Evolutionary conservation across 805 yeast genomes (phyloP).

Genomic region (Starmerella geochares): DNA sequence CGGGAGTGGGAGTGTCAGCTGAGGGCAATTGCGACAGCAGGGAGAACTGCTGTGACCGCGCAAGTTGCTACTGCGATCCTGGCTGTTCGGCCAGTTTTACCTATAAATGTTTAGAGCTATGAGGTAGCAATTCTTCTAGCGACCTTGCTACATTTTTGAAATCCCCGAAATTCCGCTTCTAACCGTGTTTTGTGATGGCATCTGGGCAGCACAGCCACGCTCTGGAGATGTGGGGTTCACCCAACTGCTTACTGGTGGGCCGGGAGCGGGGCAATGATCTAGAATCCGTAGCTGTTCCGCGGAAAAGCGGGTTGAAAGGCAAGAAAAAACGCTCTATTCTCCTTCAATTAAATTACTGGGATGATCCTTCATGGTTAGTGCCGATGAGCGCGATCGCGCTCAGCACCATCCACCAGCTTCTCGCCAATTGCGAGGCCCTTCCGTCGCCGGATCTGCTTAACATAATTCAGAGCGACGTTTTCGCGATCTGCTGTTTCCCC

Average conservation of each 20-base stretch:
- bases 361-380: no score
- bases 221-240: background rate
- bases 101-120: background rate
- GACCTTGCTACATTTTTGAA: background rate
- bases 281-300: no score
- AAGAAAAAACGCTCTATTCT: no score
- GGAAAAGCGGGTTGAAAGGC: no score
- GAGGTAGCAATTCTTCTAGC: background rate
- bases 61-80: no score
- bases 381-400: constrained; percentile 47
- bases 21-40: background rate
- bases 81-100: no score
- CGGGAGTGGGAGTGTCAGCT: constrained; percentile 3
- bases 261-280: no score
- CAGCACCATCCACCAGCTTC: constrained; percentile 83
- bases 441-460: constrained; percentile 69
- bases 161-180: background rate
- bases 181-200: background rate
- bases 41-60: no score
- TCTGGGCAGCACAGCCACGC: background rate
- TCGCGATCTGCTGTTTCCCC: constrained; percentile 91
- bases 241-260: no score
- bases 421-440: constrained; percentile 87
- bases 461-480: constrained; percentile 77
- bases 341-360: no score